Conservation (phyloP, 2,329 filamentous ascomycete species). For the Exophiala calicioides region DNA sequence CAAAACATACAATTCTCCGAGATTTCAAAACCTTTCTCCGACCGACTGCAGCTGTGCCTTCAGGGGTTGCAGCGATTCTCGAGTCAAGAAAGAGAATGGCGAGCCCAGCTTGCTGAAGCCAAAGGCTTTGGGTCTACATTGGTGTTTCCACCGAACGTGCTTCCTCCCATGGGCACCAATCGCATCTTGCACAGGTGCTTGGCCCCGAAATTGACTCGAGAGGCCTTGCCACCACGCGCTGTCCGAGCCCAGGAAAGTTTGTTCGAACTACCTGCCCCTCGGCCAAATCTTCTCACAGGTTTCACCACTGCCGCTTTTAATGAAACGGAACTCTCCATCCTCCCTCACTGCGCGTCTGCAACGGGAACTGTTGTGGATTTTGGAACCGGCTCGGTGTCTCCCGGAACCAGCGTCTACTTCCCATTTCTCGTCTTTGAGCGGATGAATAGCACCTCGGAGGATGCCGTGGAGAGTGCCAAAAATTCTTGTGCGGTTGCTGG, state of each 20-base stretch:
- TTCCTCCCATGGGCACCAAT: conserved; percentile 18
- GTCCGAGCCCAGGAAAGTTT: conserved; percentile 23
- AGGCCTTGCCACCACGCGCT: conserved; percentile 24
- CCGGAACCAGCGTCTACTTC: conserved; percentile 21
- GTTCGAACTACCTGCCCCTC: conserved; percentile 27
- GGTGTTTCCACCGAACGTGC: conserved; percentile 28
- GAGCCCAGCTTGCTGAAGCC: conserved; percentile 15
- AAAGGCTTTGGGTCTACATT: conserved; percentile 27
- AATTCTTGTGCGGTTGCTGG: conserved; percentile 30
- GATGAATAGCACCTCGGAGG: conserved; percentile 21
- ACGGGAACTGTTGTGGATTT: conserved; percentile 27
- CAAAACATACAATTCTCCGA: conserved; percentile 17
- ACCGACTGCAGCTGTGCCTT: conserved; percentile 15
- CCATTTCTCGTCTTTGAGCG: conserved; percentile 30
- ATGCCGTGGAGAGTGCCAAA: conserved; percentile 25
- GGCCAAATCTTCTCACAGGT: conserved; percentile 27
- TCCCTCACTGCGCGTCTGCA: conserved; percentile 24
- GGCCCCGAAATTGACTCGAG: conserved; percentile 24
- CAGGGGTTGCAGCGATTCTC: conserved; percentile 17
- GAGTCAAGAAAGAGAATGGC: conserved; percentile 25
- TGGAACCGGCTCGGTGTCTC: conserved; percentile 18
- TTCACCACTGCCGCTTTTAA: conserved; percentile 26
- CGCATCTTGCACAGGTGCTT: conserved; percentile 19
- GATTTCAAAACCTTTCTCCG: conserved; percentile 18
- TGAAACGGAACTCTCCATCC: conserved; percentile 21